Conservation (phyloP, 2,329 filamentous ascomycete genomes). For the Neurospora crassa region DNA sequence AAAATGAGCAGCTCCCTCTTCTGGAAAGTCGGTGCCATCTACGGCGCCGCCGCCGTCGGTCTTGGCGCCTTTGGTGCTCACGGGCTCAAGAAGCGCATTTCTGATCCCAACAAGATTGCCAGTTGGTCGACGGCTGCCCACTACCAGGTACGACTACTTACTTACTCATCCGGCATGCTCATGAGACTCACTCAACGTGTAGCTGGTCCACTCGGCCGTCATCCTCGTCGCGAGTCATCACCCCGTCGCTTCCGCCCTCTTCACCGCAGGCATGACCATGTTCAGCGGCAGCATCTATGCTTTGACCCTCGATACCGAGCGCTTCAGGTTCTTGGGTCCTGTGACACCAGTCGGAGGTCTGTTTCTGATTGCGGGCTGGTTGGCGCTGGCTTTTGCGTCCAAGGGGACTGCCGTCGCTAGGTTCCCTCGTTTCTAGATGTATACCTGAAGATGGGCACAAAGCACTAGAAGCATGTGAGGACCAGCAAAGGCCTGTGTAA, state of each 20-base stretch:
- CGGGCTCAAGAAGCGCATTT: slow-evolving; percentile 51
- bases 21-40: slow-evolving; percentile 54
- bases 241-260: slow-evolving; percentile 46
- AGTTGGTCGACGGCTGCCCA: slow-evolving; percentile 58
- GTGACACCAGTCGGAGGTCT: slow-evolving; percentile 56
- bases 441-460: not conserved
- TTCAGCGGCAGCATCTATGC: slow-evolving; percentile 59
- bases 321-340: slow-evolving; percentile 51
- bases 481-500: not conserved
- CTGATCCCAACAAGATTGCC: slow-evolving; percentile 47
- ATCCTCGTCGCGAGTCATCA: slow-evolving; percentile 50
- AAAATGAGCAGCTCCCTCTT: slow-evolving; percentile 28
- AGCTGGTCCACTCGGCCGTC: slow-evolving; percentile 54
- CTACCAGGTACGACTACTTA: slow-evolving; percentile 42
- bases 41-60: slow-evolving; percentile 50
- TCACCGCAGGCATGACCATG: slow-evolving; percentile 56
- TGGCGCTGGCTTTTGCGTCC: slow-evolving; percentile 27
- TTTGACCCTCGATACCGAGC: slow-evolving; percentile 50
- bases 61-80: slow-evolving; percentile 61
- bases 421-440: not conserved
- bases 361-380: slow-evolving; percentile 56
- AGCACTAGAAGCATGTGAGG: not conserved
- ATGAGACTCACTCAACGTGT: not conserved
- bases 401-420: not conserved
- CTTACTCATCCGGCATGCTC: slow-evolving; percentile 6